A percentile compares a stretch with the other conserved stretches of the same genome.
phyloP scores from a whole-genome alignment of 1,139 yeast genomes.

The Lodderomyces orthopsilosis region DNA sequence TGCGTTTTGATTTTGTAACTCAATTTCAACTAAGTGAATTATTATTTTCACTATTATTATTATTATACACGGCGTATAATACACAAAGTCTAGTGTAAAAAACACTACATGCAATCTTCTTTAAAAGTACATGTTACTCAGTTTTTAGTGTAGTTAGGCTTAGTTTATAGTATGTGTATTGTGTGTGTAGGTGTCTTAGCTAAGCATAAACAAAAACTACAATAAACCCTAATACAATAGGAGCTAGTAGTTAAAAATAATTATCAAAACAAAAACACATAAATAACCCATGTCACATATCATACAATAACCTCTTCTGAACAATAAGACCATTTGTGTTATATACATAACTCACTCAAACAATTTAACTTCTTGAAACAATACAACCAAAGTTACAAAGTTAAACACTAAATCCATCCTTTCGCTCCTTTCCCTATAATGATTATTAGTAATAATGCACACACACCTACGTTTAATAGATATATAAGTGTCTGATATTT shows the following conservation, averaged over 20 bases:
- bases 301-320: neutral
- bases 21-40: no score
- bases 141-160: no score
- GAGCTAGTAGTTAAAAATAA: neutral
- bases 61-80: neutral
- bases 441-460: neutral
- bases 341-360: neutral
- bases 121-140: neutral
- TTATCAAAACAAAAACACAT: neutral
- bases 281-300: constrained; percentile 1
- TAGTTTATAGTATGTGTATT: neutral
- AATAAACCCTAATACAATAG: neutral
- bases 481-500: neutral
- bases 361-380: no score
- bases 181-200: neutral
- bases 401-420: no score
- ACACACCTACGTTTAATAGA: neutral
- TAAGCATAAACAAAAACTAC: neutral
- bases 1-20: neutral
- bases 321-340: no score
- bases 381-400: no score
- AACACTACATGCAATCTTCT: neutral
- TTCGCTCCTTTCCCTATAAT: neutral
- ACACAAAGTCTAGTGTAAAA: no score
- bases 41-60: neutral